Conservation (phyloP, 2,329 filamentous ascomycete genomes). For the Penicillium sp. region DNA sequence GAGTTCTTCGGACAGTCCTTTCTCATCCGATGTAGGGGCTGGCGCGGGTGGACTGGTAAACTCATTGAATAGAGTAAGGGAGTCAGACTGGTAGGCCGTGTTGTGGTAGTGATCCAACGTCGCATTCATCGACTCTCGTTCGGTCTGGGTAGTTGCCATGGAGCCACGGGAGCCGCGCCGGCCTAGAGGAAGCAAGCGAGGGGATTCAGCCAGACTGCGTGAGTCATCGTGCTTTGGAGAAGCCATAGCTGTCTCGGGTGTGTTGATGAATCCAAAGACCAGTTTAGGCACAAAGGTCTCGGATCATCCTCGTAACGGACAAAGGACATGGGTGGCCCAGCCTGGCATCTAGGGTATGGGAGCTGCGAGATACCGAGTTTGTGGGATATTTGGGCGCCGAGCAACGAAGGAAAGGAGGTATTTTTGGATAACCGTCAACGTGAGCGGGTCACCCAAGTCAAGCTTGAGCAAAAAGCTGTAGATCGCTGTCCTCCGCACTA, state of each 20-base stretch:
- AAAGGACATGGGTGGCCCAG: conserved; percentile 1
- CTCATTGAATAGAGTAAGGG: conserved; percentile 91
- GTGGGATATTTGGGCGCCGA: background rate
- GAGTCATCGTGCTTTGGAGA: conserved; percentile 40
- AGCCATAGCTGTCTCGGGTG: conserved; percentile 31
- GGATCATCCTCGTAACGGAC: conserved; percentile 12
- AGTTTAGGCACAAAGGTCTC: conserved; percentile 15
- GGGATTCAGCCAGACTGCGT: conserved; percentile 48
- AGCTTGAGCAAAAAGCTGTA: conserved; percentile 1
- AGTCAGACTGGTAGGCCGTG: conserved; percentile 80
- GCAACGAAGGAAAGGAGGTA: background rate
- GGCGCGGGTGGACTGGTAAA: conserved; percentile 70
- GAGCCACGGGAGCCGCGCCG: conserved; percentile 55
- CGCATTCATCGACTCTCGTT: conserved; percentile 74
- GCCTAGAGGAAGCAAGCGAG: conserved; percentile 47
- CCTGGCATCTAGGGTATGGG: conserved; percentile 11
- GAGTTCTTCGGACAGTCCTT: conserved; percentile 70
- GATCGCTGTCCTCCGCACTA: conserved; percentile 20
- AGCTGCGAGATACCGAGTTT: background rate
- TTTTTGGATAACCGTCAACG: background rate
- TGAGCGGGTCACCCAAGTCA: background rate
- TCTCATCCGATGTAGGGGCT: conserved; percentile 64
- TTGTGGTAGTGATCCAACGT: conserved; percentile 86
- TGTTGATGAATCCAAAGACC: conserved; percentile 2
- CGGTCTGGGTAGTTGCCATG: conserved; percentile 53